Evolutionary conservation across 305 asterid genomes (phyloP).

Genomic region (Fraxinus greggii): DNA sequence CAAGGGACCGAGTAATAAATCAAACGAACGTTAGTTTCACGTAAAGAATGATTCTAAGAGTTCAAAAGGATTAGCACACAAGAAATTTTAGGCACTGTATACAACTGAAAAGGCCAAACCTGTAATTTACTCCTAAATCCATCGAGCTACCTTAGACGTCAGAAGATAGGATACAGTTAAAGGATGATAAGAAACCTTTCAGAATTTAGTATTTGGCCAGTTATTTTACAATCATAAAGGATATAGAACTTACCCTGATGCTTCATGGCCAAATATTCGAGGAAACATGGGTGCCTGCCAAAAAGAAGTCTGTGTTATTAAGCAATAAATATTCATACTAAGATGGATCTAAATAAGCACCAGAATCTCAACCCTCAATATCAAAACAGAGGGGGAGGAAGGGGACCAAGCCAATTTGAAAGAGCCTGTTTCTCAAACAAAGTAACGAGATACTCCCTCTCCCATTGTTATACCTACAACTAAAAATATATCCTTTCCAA

Average conservation of each 20-base stretch:
- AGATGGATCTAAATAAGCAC: not conserved
- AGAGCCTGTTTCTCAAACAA: not conserved
- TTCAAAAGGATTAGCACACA: not conserved
- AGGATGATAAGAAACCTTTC: conserved; percentile 1
- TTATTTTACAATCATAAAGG: conserved; percentile 10
- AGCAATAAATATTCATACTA: not conserved
- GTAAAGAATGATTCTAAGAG: not conserved
- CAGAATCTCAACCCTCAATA: not conserved
- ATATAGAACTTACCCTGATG: conserved; percentile 73
- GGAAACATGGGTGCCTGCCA: conserved; percentile 82
- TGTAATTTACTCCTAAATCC: not conserved
- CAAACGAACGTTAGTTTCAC: not conserved
- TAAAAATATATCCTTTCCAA: not conserved
- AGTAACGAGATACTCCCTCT: not conserved
- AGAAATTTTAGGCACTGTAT: not conserved
- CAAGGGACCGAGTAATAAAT: not conserved
- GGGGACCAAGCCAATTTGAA: not conserved
- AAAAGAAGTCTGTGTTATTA: conserved; percentile 15
- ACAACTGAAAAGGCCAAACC: not conserved
- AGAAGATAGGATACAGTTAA: not conserved
- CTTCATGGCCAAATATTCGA: conserved; percentile 95
- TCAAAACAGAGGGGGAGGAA: not conserved
- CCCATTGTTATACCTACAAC: not conserved
- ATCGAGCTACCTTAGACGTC: not conserved
- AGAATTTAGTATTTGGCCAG: not conserved